Conservation (phyloP, 257 asterid species). For the Leonotis leonurus region DNA sequence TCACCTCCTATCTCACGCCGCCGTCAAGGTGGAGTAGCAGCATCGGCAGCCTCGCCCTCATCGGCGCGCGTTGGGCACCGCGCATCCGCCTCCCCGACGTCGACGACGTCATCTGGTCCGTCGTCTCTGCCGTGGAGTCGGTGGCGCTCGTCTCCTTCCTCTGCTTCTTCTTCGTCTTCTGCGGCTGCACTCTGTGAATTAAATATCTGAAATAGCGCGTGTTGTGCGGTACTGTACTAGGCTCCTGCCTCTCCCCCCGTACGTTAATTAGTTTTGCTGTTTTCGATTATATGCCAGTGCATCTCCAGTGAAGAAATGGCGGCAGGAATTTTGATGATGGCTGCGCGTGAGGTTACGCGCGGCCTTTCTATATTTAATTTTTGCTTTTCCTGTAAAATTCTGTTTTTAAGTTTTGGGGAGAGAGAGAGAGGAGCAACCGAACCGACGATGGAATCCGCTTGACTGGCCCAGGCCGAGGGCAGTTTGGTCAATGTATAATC, state of each 20-base stretch:
- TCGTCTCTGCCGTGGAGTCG: slow-evolving; percentile 52
- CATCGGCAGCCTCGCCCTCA: slow-evolving; percentile 22
- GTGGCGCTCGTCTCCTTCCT: slow-evolving; percentile 54
- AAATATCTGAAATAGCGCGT: background rate
- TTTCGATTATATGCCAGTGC: background rate
- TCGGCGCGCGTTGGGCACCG: slow-evolving; percentile 28
- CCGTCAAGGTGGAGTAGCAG: slow-evolving; percentile 25
- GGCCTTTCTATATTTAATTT: background rate
- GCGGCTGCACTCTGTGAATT: slow-evolving; percentile 48
- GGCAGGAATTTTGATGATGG: slow-evolving; percentile 12
- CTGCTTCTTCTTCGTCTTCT: slow-evolving; percentile 57
- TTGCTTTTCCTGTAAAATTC: too few relatives aligned
- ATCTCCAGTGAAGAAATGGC: slow-evolving; percentile 10
- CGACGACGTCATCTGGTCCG: slow-evolving; percentile 54
- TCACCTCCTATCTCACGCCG: slow-evolving; percentile 38
- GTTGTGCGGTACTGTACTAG: background rate
- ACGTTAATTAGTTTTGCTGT: background rate
- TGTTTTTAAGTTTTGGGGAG: background rate
- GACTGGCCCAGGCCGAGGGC: slow-evolving; percentile 22
- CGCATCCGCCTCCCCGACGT: slow-evolving; percentile 35
- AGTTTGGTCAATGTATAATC: slow-evolving; percentile 16
- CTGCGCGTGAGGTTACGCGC: slow-evolving; percentile 28
- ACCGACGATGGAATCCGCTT: slow-evolving; percentile 22
- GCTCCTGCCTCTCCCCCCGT: background rate
- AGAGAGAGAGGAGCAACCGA: too few relatives aligned